Conservation (phyloP, 192 early-diverging fungal species). For the Phlyctochytrium arcticum region DNA sequence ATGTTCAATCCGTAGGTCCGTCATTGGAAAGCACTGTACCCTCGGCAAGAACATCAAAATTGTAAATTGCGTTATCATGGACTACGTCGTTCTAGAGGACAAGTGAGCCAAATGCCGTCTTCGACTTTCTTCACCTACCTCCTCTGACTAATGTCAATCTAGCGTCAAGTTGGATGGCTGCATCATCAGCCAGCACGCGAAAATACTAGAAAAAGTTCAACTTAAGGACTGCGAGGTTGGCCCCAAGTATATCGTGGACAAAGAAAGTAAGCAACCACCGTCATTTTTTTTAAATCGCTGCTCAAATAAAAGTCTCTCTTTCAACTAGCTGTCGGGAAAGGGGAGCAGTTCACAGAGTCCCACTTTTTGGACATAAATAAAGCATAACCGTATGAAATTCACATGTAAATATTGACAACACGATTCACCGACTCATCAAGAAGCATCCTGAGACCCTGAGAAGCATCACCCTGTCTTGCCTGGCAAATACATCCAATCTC, state of each 20-base stretch:
- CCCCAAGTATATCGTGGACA: slow-evolving; percentile 59
- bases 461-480: too few species aligned
- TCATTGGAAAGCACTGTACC: slow-evolving; percentile 88
- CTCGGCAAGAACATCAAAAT: slow-evolving; percentile 98
- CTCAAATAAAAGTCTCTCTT: not conserved
- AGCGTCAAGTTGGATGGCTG: slow-evolving; percentile 86
- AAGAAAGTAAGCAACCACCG: slow-evolving; percentile 48
- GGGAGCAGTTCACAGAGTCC: not conserved
- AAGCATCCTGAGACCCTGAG: too few species aligned
- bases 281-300: not conserved
- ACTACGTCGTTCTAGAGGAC: slow-evolving; percentile 90
- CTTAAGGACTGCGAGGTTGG: slow-evolving; percentile 90
- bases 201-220: slow-evolving; percentile 65
- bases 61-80: slow-evolving; percentile 93
- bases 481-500: too few species aligned
- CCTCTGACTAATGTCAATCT: not conserved
- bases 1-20: slow-evolving; percentile 88
- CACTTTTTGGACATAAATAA: not conserved
- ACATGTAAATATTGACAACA: too few species aligned
- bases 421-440: too few species aligned
- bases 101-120: slow-evolving; percentile 33
- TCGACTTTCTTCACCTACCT: not conserved
- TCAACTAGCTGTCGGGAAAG: not conserved
- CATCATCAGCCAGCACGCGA: slow-evolving; percentile 78
- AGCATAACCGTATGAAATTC: too few species aligned